Base-by-base conservation (phyloP, 805 yeast species). In the Hanseniaspora meyeri region DNA sequence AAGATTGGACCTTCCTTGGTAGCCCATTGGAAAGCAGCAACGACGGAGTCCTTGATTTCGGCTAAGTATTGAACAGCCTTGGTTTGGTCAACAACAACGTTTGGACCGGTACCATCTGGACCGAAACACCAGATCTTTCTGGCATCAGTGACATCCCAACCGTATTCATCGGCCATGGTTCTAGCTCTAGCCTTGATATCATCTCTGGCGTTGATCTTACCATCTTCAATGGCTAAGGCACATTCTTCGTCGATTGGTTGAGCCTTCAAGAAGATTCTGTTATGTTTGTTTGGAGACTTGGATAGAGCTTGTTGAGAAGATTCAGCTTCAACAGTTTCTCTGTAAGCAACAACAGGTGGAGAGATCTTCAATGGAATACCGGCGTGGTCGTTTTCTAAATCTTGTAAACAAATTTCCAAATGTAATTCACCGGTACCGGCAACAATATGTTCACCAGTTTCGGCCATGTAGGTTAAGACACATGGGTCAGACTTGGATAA, bases 71-170 rank as follows among this genome's bases (percentile, higher is more conserved):
- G 97, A 63, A 91, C 97, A 72, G 98, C 98, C 91, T 91, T 91
- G 72, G 97, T 91, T 80, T 90, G 97, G 81, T 91, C 98, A 77
- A 91, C 95, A 72, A 91, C 97, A 72, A 93, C 77, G 82, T 91
- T 91, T 71, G 98, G 90, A 79, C 98, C 98, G 75, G 80, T 83
- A 78, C 97, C 97, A 73, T 91, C 98, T 74, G 98, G 97, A 81
- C 98, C 98, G 89, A 91, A 91, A 86, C 96, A 88, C 98, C 98
- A 91, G 74, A 91, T 93, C 93, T 93, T 91, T 86, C 98, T 90
- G 78, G 97, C 98, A 74, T 91, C 98, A 68, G 96, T 83, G 74
- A 93, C 97, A 74, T 91, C 97, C 98, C 98, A 91, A 68, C 91
- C 96, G 85, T 77, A 93, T 75, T 93, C 96, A 75, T 91, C 97